Conservation (phyloP, 345 rosid genomes). For the Erodium maritimum region DNA sequence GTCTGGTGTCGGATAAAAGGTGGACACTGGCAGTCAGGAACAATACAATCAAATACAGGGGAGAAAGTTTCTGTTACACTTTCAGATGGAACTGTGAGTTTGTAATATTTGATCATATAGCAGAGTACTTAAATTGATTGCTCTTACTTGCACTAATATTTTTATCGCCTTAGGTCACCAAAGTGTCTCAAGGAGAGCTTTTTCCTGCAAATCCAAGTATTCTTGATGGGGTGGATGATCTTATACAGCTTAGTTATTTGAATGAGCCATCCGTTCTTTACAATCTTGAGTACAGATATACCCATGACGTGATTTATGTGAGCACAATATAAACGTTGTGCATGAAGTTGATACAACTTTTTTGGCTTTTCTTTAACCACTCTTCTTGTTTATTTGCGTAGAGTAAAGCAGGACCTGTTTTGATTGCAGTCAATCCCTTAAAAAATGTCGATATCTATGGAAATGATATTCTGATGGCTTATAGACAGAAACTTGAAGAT, state of each 20-base stretch:
- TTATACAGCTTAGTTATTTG: conserved; percentile 84
- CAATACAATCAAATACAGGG: conserved; percentile 58
- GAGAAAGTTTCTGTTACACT: conserved; percentile 54
- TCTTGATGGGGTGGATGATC: conserved; percentile 77
- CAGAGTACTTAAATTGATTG: conserved; percentile 7
- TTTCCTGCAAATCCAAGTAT: conserved; percentile 92
- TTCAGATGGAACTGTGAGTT: conserved; percentile 57
- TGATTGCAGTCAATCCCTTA: conserved; percentile 86
- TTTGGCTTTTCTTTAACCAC: conserved; percentile 9
- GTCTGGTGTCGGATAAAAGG: conserved; percentile 66
- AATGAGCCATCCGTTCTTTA: conserved; percentile 91
- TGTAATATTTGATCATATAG: background rate
- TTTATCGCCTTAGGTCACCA: conserved; percentile 41
- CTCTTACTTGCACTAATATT: conserved; percentile 17
- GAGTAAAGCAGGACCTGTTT: conserved; percentile 93
- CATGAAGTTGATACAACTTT: conserved; percentile 1
- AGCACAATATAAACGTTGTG: conserved; percentile 22
- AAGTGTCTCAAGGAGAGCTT: conserved; percentile 60
- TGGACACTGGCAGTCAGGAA: conserved; percentile 73
- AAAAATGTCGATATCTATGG: conserved; percentile 60
- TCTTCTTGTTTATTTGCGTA: conserved; percentile 19
- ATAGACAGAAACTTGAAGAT: conserved; percentile 47
- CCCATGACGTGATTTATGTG: conserved; percentile 71
- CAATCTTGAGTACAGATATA: conserved; percentile 67
- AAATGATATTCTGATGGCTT: conserved; percentile 37